Base-by-base conservation (phyloP, 2,329 filamentous ascomycete genomes). In the Graphiopsis chlorocephala region DNA sequence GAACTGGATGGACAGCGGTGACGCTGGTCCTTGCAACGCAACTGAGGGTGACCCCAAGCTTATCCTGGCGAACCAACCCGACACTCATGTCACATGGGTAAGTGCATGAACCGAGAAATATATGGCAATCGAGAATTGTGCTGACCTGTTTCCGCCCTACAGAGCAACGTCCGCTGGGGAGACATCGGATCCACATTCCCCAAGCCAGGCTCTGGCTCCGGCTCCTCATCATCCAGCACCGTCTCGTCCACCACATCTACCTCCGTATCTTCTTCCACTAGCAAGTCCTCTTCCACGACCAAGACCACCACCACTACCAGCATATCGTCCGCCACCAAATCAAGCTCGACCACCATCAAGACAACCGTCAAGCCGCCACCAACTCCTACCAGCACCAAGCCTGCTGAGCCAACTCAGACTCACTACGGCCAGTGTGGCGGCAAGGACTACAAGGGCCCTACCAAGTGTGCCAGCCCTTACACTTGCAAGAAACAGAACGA, bases 1-100 rank as follows among this genome's bases (percentile, higher is more conserved):
- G 88, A 84, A 89, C 73, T 91, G 89, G 89, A 84, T 92, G 72
- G 89, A 91, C 80, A 74, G 78, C 61, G 79, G 79, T 4, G 76
- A 75, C 48, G 74, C 80, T 2, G 85, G 85, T 0, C 85, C 85
- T 28, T 88, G 85, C 74, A 81, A 80, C 70, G 78, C 77, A 3
- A 84, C 81, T 0, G 83, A 85, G 69, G 85, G 85, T 0, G 77
- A 80, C 65, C 85, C 85, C 0, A 73, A 75, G 45, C 74, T 79
- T 17, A 64, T 64, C 64, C 64, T 78, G 59, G 74, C 77, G 56
- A 73, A 64, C 42, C 62, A 62, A 33, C 60, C 60, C 2, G 82
- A 56, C 31, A 56, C 53, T 23, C 53, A 56, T 31, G 31, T 56
- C 53, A 53, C 50, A 12, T 53, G 50, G 53, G 53, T 56, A 17